A percentile compares a stretch with the other conserved stretches of the same genome.
Evolutionary conservation across 345 rosid genomes (phyloP).

Genomic region (Pseudoturritis turrita): DNA sequence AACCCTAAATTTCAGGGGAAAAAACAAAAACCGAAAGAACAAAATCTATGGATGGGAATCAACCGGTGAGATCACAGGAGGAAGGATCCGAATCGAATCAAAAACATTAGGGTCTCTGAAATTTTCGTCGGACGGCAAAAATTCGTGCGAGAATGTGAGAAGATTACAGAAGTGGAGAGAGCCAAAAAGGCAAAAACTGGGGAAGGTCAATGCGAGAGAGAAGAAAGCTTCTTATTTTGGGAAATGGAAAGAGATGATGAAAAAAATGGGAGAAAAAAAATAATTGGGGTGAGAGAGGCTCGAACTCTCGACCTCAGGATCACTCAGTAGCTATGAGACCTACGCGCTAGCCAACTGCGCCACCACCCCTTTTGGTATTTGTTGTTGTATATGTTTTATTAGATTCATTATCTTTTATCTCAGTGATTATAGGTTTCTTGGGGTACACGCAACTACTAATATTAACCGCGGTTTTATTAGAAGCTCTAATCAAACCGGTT

Average conservation of each 20-base stretch:
- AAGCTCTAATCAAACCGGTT: background rate
- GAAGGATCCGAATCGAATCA: background rate
- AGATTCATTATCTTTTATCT: background rate
- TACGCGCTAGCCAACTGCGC: slow-evolving; percentile 96
- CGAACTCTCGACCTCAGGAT: slow-evolving; percentile 98
- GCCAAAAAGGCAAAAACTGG: background rate
- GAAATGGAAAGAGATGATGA: background rate
- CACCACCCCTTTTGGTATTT: slow-evolving; percentile 47
- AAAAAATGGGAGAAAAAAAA: background rate
- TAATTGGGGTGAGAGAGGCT: slow-evolving; percentile 74
- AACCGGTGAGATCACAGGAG: background rate
- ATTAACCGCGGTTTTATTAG: background rate
- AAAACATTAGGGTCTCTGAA: background rate
- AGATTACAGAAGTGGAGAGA: slow-evolving; percentile 6
- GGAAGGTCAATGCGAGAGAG: background rate
- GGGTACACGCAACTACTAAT: background rate
- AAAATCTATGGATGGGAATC: background rate
- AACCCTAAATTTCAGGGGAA: slow-evolving; percentile 11
- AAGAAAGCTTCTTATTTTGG: background rate
- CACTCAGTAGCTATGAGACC: slow-evolving; percentile 77
- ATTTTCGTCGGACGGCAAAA: background rate
- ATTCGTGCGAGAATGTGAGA: slow-evolving; percentile 17
- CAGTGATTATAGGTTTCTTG: background rate
- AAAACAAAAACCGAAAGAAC: background rate
- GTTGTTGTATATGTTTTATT: too few species aligned